Base-by-base conservation (phyloP, 1,139 yeast genomes). In the Groenewaldozyma sp. region DNA sequence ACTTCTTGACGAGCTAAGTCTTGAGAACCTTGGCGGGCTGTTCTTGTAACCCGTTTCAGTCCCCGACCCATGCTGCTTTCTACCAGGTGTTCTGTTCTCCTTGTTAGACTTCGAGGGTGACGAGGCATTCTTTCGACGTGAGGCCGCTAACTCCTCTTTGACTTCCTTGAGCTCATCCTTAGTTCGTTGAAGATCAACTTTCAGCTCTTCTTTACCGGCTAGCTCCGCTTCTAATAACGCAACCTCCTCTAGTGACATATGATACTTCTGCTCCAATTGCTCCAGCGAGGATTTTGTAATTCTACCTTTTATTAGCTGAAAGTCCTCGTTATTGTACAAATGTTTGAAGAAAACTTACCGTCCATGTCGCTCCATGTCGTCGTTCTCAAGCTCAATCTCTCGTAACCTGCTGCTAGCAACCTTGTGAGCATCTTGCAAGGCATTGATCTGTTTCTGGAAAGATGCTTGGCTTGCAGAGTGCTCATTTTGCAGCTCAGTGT, bases 361-460 rank as follows among this genome's bases (percentile, higher is more conserved):
- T 24, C 58, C 65, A 18, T 51, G 54, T 16, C 59, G 54, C 43
- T 63, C 67, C 56, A 63, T 57, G 39, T 62, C 64, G 42, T 63
- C 67, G 40, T 62, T 62, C 26, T 54, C 59, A 53, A 59, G 56
- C 44, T 63, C 67, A 7, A 60, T 59, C 28, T 63, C 67, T n/a
- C 62, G 47, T n/a, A 63, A 50, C 31, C 53, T 49, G 14, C 47
- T 42, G 33, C 47, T 54, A 4, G 58, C 58, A 24, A 46, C 47
- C 26, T 45, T 47, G 34, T 55, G 58, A 1, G 60, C 59, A 18
- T 50, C 51, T 31, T 53, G 47, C 27, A 59, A 45, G 11, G 56
- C 35, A 3, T 43, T 44, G 16, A 57, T 50, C 42, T 59, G 63
- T 26, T 52, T 47, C 38, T 50, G 53, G 14, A 55, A 46, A 7